phyloP scores from a whole-genome alignment of 805 yeast genomes.

The Wickerhamomyces subpelliculosus region DNA sequence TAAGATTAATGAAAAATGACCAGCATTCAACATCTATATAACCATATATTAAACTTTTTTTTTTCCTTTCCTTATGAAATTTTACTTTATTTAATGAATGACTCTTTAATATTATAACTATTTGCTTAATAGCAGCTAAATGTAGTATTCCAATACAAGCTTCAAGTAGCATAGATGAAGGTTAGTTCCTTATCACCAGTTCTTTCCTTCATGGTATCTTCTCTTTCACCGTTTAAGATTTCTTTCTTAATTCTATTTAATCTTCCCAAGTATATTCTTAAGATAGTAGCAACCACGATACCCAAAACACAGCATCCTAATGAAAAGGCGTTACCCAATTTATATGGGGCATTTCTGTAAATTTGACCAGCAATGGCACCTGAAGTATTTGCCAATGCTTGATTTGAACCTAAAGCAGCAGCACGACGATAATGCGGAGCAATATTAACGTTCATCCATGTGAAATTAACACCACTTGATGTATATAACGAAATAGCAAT shows the following conservation, averaged over 20 bases:
- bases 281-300: slow-evolving; percentile 8
- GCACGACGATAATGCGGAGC: slow-evolving; percentile 37
- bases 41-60: too few species aligned
- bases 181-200: slow-evolving; percentile 22
- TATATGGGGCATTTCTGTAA: slow-evolving; percentile 32
- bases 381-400: slow-evolving; percentile 37
- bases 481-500: slow-evolving; percentile 30
- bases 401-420: slow-evolving; percentile 35
- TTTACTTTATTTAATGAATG: too few species aligned
- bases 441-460: slow-evolving; percentile 36
- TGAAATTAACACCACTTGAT: slow-evolving; percentile 31
- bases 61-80: too few species aligned
- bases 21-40: too few species aligned
- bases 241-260: slow-evolving; percentile 11
- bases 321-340: slow-evolving; percentile 33
- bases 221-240: slow-evolving; percentile 16
- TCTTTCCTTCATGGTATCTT: slow-evolving; percentile 13
- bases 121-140: too few species aligned
- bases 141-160: too few species aligned
- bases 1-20: too few species aligned
- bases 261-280: slow-evolving; percentile 10
- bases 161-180: slow-evolving; percentile 13
- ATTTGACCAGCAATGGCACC: slow-evolving; percentile 40
- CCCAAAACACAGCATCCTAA: slow-evolving; percentile 22
- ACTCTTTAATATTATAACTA: too few species aligned